A percentile compares a stretch with the other conserved stretches of the same genome.
These are phyloP conservation scores for Betula pendula DNA, from an alignment of 306 rosid species.

Conservation along the genomic window DNA sequence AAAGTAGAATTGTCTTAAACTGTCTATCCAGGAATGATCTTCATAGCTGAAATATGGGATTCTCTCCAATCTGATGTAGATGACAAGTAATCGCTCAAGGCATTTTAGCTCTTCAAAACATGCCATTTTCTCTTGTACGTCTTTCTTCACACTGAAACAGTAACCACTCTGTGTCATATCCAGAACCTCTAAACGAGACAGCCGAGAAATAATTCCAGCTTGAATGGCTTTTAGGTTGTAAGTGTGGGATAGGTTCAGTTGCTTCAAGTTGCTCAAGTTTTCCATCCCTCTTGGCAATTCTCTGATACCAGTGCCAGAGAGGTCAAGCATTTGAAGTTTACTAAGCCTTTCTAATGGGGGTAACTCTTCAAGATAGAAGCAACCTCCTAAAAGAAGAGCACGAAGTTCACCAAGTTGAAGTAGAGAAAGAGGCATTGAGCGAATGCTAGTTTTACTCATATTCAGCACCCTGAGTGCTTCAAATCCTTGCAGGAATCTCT, in stretches of 20 bases:
- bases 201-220: conserved; percentile 12
- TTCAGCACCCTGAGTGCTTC: conserved; percentile 15
- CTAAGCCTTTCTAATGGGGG: conserved; percentile 10
- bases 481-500: conserved; percentile 13
- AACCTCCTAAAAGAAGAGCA: conserved; percentile 16
- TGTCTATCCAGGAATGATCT: neutral
- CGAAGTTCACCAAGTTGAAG: conserved; percentile 11
- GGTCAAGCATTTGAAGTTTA: conserved; percentile 23
- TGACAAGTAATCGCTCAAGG: neutral
- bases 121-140: neutral
- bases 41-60: conserved; percentile 7
- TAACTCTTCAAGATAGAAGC: conserved; percentile 16
- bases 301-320: conserved; percentile 7
- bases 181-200: conserved; percentile 20
- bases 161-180: conserved; percentile 16
- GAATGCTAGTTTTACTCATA: conserved; percentile 3
- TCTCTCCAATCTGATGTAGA: conserved; percentile 7
- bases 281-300: conserved; percentile 21
- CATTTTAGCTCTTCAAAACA: conserved; percentile 23
- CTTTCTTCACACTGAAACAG: neutral
- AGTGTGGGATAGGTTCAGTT: conserved; percentile 19
- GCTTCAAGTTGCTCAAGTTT: conserved; percentile 17
- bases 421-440: conserved; percentile 6
- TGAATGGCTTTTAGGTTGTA: conserved; percentile 6
- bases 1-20: conserved; percentile 19